A percentile compares a stretch with the other conserved stretches of the same genome.
Conservation (phyloP, 2,329 filamentous ascomycete genomes). For the Diaporthe vexans region DNA sequence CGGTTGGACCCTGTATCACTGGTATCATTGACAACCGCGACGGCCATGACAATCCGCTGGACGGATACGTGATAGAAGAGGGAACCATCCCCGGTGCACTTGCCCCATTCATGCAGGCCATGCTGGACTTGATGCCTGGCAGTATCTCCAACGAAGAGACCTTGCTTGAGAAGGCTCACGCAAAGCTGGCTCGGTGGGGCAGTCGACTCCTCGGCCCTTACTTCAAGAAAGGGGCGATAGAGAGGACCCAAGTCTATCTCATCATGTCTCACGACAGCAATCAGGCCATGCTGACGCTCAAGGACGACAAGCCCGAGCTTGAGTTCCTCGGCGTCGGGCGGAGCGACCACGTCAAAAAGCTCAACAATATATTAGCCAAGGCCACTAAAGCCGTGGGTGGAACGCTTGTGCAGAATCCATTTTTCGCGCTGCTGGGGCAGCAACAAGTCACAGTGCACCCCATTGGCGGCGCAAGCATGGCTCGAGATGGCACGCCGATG, state of each 20-base stretch:
- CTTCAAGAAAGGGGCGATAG: constrained; percentile 66
- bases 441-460: constrained; percentile 77
- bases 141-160: constrained; percentile 56
- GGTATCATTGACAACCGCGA: constrained; percentile 72
- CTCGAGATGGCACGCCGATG: constrained; percentile 67
- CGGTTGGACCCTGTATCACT: constrained; percentile 73
- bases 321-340: constrained; percentile 72
- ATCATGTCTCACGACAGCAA: constrained; percentile 78
- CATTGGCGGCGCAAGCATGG: constrained; percentile 76
- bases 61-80: constrained; percentile 76
- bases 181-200: constrained; percentile 62
- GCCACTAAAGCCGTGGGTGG: constrained; percentile 72
- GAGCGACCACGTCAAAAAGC: constrained; percentile 65
- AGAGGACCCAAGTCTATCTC: constrained; percentile 74
- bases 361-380: constrained; percentile 66
- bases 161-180: constrained; percentile 58
- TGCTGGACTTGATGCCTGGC: constrained; percentile 68
- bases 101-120: constrained; percentile 66
- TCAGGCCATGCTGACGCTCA: constrained; percentile 70
- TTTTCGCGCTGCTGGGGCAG: constrained; percentile 67
- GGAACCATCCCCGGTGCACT: constrained; percentile 72
- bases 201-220: constrained; percentile 73
- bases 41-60: constrained; percentile 65
- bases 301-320: constrained; percentile 71
- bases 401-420: constrained; percentile 71